phyloP scores from a whole-genome alignment of 2,329 filamentous ascomycete genomes.

The Fonsecaea monophora region DNA sequence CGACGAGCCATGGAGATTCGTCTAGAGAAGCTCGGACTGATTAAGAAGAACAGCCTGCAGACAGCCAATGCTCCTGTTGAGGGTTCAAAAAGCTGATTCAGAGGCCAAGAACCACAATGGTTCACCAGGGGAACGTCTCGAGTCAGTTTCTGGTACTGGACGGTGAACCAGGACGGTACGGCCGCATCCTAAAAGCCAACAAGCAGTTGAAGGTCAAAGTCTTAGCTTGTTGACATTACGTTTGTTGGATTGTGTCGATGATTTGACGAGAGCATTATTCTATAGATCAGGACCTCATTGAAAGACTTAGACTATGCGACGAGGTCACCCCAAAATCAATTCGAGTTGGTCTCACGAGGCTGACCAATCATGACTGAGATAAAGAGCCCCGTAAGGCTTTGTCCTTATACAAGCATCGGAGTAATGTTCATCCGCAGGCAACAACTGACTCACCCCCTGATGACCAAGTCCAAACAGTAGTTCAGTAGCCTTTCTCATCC shows the following conservation, averaged over 20 bases:
- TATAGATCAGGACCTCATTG: neutral
- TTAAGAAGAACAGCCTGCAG: constrained; percentile 17
- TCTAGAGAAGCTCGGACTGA: constrained; percentile 51
- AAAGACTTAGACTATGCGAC: neutral
- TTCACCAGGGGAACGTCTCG: neutral
- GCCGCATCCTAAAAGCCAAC: neutral
- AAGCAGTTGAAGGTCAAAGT: neutral
- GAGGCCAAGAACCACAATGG: neutral
- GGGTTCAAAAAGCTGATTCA: neutral
- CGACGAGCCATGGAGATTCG: constrained; percentile 73
- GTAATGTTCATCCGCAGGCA: constrained; percentile 15
- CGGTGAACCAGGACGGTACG: neutral
- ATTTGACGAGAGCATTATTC: neutral
- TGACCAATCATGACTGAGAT: constrained; percentile 3
- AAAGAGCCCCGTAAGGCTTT: neutral
- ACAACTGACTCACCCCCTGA: neutral
- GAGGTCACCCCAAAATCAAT: neutral
- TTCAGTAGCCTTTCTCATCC: neutral
- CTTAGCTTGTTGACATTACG: neutral
- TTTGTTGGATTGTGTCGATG: neutral
- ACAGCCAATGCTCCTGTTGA: neutral
- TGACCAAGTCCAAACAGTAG: neutral
- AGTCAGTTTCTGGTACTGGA: neutral
- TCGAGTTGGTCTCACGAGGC: neutral
- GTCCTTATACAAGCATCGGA: neutral